Evolutionary conservation across 2,329 filamentous ascomycete genomes (phyloP).

Genomic region (Aspergillus aculeatinus): DNA sequence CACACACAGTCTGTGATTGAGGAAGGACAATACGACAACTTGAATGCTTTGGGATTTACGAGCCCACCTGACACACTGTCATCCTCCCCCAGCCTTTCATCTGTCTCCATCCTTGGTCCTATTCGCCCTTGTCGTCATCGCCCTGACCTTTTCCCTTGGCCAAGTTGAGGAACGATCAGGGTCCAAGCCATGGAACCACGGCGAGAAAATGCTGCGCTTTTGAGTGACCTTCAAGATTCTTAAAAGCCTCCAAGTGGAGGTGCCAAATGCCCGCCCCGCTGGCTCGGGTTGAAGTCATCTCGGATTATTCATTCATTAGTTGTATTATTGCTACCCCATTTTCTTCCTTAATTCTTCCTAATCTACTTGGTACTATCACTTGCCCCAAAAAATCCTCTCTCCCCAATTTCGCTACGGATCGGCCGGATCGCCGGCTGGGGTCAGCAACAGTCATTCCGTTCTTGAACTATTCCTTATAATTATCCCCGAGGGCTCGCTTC

Average conservation of each 20-base stretch:
- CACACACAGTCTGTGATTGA: too few species aligned
- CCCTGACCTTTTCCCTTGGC: not conserved
- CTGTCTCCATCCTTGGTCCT: not conserved
- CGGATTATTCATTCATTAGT: not conserved
- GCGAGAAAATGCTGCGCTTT: not conserved
- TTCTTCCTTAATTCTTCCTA: not conserved
- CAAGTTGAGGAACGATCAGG: not conserved
- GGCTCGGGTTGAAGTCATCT: not conserved
- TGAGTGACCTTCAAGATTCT: not conserved
- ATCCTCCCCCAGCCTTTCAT: too few species aligned
- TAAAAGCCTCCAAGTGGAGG: not conserved
- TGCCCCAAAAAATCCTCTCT: not conserved
- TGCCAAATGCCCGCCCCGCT: not conserved
- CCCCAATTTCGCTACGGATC: conserved; percentile 1
- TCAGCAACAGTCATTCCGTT: not conserved
- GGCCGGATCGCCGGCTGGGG: conserved; percentile 4
- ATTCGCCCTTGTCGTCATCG: not conserved
- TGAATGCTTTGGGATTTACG: not conserved
- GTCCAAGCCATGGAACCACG: not conserved
- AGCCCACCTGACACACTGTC: not conserved
- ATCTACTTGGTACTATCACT: not conserved
- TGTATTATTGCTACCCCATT: not conserved
- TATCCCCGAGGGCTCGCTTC: not conserved
- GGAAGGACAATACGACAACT: too few species aligned
- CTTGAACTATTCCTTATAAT: not conserved